phyloP scores from a whole-genome alignment of 2,329 filamentous ascomycete genomes.

The Plectosphaerella sp. region DNA sequence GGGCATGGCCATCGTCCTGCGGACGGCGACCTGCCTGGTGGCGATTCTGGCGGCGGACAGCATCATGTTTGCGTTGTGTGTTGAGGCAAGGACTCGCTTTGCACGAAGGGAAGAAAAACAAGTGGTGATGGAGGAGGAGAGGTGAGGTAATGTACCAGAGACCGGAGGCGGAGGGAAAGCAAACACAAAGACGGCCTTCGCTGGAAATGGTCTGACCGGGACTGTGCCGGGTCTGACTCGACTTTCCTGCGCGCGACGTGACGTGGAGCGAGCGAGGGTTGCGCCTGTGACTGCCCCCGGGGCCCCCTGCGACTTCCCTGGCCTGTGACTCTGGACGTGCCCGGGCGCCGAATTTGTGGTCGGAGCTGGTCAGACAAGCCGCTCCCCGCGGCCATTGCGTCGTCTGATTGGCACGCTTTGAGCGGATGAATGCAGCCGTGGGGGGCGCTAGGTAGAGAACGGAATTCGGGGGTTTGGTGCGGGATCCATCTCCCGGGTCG shows the following conservation, averaged over 20 bases:
- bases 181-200: not conserved
- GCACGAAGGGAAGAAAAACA: not conserved
- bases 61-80: slow-evolving; percentile 5
- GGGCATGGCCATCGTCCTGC: slow-evolving; percentile 10
- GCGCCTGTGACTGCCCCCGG: too few relatives aligned
- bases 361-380: not conserved
- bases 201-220: slow-evolving; percentile 2
- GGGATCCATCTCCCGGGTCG: not conserved
- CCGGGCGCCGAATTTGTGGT: not conserved
- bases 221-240: not conserved
- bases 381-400: not conserved
- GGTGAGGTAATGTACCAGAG: not conserved
- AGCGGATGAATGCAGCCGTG: not conserved
- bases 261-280: too few relatives aligned
- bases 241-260: not conserved
- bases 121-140: not conserved
- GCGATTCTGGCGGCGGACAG: slow-evolving; percentile 13
- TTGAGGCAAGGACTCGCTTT: not conserved
- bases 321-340: not conserved
- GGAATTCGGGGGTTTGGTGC: not conserved
- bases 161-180: not conserved
- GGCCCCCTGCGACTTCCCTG: not conserved
- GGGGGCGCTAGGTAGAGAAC: not conserved
- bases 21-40: slow-evolving; percentile 12
- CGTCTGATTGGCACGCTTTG: slow-evolving; percentile 4